Conservation (phyloP, 2,329 filamentous ascomycete species). For the Verticillium zaregamsianum region DNA sequence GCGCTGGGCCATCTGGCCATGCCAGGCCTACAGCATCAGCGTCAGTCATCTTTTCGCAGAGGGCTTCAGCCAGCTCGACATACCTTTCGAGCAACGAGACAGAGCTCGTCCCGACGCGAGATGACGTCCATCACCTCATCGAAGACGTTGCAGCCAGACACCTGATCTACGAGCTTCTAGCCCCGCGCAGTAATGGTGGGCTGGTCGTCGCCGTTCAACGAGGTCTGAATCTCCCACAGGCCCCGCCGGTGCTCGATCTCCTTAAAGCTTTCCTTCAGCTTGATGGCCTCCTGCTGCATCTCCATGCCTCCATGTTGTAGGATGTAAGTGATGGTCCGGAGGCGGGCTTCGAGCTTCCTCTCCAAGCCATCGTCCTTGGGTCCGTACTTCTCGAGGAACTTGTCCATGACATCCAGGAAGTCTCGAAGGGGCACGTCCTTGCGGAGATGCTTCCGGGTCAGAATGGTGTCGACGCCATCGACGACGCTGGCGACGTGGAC, state of each 20-base stretch:
- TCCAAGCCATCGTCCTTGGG: not conserved
- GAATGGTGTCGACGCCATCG: not conserved
- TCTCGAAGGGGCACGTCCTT: not conserved
- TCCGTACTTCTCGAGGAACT: not conserved
- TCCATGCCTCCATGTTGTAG: not conserved
- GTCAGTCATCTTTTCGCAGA: not conserved
- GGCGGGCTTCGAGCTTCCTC: not conserved
- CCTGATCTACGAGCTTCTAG: not conserved
- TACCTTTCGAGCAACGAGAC: not conserved
- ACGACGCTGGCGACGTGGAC: not conserved
- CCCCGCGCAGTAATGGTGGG: not conserved
- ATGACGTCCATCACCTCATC: not conserved
- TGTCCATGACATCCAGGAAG: not conserved
- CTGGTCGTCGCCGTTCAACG: not conserved
- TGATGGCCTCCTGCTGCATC: not conserved
- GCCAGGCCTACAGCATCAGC: not conserved
- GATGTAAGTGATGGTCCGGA: not conserved
- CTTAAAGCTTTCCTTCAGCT: not conserved
- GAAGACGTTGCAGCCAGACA: not conserved
- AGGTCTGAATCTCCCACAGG: not conserved
- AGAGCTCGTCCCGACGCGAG: not conserved
- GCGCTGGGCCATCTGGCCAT: not conserved
- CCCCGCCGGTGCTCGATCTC: not conserved
- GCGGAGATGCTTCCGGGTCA: not conserved
- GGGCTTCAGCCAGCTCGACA: not conserved